Evolutionary conservation across 164 flowering plant species (phyloP).

Genomic region (Liquidambar formosana): DNA sequence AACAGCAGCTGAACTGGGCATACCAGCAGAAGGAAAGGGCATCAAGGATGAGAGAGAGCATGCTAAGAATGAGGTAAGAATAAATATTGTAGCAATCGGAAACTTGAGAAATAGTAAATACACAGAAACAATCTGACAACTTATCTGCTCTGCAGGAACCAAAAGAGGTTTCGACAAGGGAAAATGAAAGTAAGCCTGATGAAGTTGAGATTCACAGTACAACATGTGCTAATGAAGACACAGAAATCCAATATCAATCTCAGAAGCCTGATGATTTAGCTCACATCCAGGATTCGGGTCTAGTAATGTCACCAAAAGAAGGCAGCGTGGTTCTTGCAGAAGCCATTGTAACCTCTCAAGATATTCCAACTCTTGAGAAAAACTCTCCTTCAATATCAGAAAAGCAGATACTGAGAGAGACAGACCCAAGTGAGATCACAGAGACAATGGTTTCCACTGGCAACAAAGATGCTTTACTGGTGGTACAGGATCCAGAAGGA

Average conservation of each 20-base stretch:
- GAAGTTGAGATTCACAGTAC: constrained; percentile 17
- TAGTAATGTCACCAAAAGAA: constrained; percentile 15
- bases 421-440: constrained; percentile 10
- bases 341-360: constrained; percentile 15
- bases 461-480: constrained; percentile 13
- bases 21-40: constrained; percentile 12
- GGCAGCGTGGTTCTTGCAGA: constrained; percentile 5
- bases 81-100: neutral
- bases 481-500: neutral
- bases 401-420: constrained; percentile 17
- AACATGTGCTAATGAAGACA: constrained; percentile 4
- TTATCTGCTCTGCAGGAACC: constrained; percentile 23
- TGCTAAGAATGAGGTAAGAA: constrained; percentile 18
- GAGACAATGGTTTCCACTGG: constrained; percentile 11
- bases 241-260: constrained; percentile 5
- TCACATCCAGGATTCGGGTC: constrained; percentile 11
- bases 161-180: constrained; percentile 10
- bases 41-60: constrained; percentile 19
- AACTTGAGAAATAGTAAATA: constrained; percentile 2
- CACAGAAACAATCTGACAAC: constrained; percentile 3
- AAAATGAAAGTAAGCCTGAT: constrained; percentile 9
- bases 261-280: constrained; percentile 5
- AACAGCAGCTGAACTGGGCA: constrained; percentile 13
- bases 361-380: constrained; percentile 16
- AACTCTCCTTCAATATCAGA: constrained; percentile 14